Base-by-base conservation (phyloP, 768 basidiomycete species). In the Hysterangium stoloniferum region DNA sequence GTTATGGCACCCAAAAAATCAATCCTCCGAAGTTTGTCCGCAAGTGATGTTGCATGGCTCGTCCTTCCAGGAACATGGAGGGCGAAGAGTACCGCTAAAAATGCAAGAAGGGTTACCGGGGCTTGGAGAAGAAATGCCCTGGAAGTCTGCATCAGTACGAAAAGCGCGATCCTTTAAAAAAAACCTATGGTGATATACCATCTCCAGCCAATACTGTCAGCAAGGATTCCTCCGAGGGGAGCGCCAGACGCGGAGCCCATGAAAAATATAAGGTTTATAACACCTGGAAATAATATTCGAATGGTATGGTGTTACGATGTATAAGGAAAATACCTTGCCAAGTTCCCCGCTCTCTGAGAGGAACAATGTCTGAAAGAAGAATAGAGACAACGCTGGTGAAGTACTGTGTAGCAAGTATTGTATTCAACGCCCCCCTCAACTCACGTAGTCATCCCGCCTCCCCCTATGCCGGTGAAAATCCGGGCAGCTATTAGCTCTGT, bases 131-230 rank as follows among this genome's bases (percentile, higher is more conserved):
- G 65, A 67, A 82, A 84, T 0, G 76, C 71, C 78, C 76, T 78
- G 35, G 9, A 15, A n/a, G 24, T 13, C 28, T 11, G 29, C 5
- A n/a, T n/a, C 20, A 2, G 24, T 25, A 22, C 38, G 6, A 44
- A 35, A 27, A n/a, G n/a, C n/a, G n/a, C n/a, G n/a, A 37, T 12
- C 36, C 17, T 19, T 45, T 2, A 20, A 31, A 22, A 17, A 25
- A 12, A 4, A 27, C 15, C 9, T 32, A 28, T 31, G 8, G 11
- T 28, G 7, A 56, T 60, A 7, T 45, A 77, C 79, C 82, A 83
- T 61, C 82, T 63, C 83, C 83, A 85, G 4, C 82, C 81, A 35
- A 82, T 75, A 8, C 65, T 76, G 57, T 84, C 82, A 1, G 77
- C 71, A 2, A 86, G 64, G 34, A 77, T 70, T 4, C 82, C 82